phyloP scores from a whole-genome alignment of 805 yeast species.

The Yarrowia hollandica region DNA sequence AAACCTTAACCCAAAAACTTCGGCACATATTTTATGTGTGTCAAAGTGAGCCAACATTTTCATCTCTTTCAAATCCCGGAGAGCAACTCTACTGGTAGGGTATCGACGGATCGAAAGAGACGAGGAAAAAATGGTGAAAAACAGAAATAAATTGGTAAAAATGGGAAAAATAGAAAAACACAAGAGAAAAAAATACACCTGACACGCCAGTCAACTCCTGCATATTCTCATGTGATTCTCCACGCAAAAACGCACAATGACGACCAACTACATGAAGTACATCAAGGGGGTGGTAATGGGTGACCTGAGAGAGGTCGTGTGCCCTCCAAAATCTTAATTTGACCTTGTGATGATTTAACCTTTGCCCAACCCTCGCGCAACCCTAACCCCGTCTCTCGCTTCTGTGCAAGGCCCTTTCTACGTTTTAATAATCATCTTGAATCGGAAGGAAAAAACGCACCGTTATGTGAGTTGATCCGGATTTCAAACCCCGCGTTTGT shows the following conservation, averaged over 20 bases:
- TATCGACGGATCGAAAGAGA: background rate
- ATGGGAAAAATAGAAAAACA: background rate
- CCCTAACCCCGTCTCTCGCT: background rate
- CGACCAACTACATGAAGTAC: background rate
- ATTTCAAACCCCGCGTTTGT: background rate
- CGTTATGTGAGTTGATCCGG: background rate
- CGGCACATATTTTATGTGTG: background rate
- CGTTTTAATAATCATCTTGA: background rate
- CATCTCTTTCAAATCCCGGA: constrained; percentile 7
- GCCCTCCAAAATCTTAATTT: background rate
- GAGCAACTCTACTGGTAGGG: background rate
- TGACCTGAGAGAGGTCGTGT: background rate
- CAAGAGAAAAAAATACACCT: too few relatives aligned
- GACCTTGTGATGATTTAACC: too few relatives aligned
- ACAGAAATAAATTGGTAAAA: background rate
- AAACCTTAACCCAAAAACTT: background rate
- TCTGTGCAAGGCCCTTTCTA: background rate
- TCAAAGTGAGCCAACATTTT: constrained; percentile 26
- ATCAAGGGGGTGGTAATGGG: background rate
- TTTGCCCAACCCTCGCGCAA: background rate
- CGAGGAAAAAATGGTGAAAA: background rate
- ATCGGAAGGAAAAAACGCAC: background rate
- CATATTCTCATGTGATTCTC: background rate
- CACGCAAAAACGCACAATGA: background rate
- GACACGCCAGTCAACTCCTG: too few relatives aligned